These are phyloP conservation scores for Phytophthora cryptogea DNA, from an alignment of 352 stramenopile genomes.

Conservation along the genomic window DNA sequence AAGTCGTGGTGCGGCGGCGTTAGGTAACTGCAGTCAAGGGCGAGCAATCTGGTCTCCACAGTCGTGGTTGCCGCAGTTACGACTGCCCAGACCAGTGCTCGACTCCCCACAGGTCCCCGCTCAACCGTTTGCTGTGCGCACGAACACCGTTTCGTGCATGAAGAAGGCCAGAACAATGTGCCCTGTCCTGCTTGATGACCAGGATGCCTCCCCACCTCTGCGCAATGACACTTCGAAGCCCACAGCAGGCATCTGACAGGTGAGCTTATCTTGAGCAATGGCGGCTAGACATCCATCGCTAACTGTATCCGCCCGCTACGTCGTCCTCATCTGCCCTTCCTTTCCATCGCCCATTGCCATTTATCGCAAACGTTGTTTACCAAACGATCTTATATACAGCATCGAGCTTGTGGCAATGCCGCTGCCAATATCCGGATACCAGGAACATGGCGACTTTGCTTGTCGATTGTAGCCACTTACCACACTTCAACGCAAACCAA, in stretches of 20 bases:
- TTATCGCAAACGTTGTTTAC: no score
- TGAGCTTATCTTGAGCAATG: not conserved
- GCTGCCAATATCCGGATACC: no score
- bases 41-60: not conserved
- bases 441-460: no score
- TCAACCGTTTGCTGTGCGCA: not conserved
- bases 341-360: not conserved
- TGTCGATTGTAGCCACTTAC: no score
- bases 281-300: not conserved
- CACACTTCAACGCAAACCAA: no score
- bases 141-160: not conserved
- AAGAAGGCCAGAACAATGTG: no score
- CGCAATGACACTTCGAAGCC: not conserved
- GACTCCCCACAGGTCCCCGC: no score
- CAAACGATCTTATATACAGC: no score
- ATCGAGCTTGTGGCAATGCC: no score
- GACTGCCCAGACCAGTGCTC: not conserved
- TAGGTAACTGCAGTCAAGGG: not conserved
- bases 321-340: conserved; percentile 1
- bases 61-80: not conserved
- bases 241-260: no score
- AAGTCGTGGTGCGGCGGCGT: no score
- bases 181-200: no score
- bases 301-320: not conserved
- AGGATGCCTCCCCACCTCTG: not conserved